Base-by-base conservation (phyloP, 352 stramenopile species). In the Detonula confervacea region DNA sequence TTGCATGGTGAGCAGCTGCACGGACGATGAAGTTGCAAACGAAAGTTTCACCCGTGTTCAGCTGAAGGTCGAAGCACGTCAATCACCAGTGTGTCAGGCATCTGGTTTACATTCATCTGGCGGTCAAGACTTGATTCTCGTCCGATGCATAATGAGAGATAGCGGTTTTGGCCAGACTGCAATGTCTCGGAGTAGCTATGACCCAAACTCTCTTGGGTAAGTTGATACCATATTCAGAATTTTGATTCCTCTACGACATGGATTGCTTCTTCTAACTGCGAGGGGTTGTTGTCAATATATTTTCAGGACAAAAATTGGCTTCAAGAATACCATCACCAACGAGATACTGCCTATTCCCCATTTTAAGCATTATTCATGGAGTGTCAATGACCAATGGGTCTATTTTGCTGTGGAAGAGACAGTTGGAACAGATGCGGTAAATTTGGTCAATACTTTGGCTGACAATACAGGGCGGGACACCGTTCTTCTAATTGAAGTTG, bases 201-300 rank as follows among this genome's bases (percentile, higher is more conserved):
- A 59, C 12, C n/a, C n/a, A n/a, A n/a, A n/a, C n/a, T n/a, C n/a
- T n/a, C n/a, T n/a, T n/a, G n/a, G n/a, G n/a, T n/a, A n/a, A n/a
- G n/a, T n/a, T n/a, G n/a, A n/a, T n/a, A n/a, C n/a, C n/a, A n/a
- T n/a, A n/a, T n/a, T n/a, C n/a, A n/a, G n/a, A n/a, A n/a, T n/a
- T n/a, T n/a, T n/a, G n/a, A n/a, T n/a, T n/a, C n/a, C n/a, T n/a
- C n/a, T n/a, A n/a, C n/a, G n/a, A n/a, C n/a, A n/a, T n/a, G n/a
- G n/a, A n/a, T n/a, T n/a, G n/a, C n/a, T 57, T 0, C 65, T 44
- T 39, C 0, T 16, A 67, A 67, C 33, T 1, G 49, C 1, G 16
- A 11, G 33, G 62, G 49, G 46, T 68, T 70, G 44, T 77, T 77
- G 42, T 46, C 67, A 12, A 56, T 77, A 1, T 77, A 77, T 30